Percentiles rank a stretch among this genome's conserved stretches.
phyloP scores from a whole-genome alignment of 2,329 filamentous ascomycete genomes.

The Pseudogymnoascus verrucosus region DNA sequence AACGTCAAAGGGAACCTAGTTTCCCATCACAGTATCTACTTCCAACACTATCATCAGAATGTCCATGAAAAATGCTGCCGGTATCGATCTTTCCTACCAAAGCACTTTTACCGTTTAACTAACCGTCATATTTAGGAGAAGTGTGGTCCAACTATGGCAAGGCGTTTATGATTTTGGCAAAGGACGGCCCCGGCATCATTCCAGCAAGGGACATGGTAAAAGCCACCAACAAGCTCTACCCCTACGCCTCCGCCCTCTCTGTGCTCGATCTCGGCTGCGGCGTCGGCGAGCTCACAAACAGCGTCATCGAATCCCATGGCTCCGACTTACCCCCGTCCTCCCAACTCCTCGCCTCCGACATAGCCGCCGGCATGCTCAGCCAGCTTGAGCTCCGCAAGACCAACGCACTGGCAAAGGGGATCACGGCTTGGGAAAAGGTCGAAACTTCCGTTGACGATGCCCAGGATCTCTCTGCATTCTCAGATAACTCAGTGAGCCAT shows the following conservation, averaged over 20 bases:
- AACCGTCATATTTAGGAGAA: not conserved
- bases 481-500: not conserved
- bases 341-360: not conserved
- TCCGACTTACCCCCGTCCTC: not conserved
- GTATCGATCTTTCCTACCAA: not conserved
- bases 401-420: not conserved
- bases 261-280: not conserved
- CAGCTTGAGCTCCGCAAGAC: not conserved
- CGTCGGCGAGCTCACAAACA: not conserved
- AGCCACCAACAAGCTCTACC: not conserved
- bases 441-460: not conserved
- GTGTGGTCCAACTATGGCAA: not conserved
- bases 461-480: not conserved
- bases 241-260: not conserved
- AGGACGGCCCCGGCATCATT: not conserved
- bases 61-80: not conserved
- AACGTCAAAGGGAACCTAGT: not conserved
- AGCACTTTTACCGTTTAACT: not conserved
- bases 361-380: not conserved
- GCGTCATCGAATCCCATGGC: not conserved
- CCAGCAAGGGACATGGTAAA: not conserved
- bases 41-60: not conserved
- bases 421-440: not conserved
- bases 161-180: not conserved
- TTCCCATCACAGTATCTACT: not conserved